Evolutionary conservation across 2,329 filamentous ascomycete species (phyloP), one percentile per base, ranked within the genome.

Genomic region (Xylaria hypoxylon): DNA sequence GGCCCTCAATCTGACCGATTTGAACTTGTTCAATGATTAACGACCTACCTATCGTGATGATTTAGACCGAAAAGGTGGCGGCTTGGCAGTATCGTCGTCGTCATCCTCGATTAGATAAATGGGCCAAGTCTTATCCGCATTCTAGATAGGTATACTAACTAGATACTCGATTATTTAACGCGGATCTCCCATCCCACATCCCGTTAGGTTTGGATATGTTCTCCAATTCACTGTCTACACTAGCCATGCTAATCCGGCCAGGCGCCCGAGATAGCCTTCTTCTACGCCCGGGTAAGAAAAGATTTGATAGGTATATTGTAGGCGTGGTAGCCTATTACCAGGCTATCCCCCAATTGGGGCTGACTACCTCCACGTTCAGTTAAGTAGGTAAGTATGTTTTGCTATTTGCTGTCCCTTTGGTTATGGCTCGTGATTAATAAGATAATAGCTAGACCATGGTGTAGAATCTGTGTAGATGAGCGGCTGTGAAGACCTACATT

Each of bases 21-120:
- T 2, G 11, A 48, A 22, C n/a, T 33, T 45, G 19, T 38, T 44
- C 5, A n/a, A n/a, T n/a, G n/a, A n/a, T 26, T 65, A 58, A 40
- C 40, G 64, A 66, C 64, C 64, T 66, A 66, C 64, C 59, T 66
- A 63, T 63, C 60, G 44, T 31, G 59, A 59, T 44, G 26, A 31
- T 50, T 44, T 63, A 31, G 33, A 22, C 55, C 59, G 64, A 57
- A 19, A 51, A 38, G 15, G 15, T 4, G 13, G 26, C 57, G 62
- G 59, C 40, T 58, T 58, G 44, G 50, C 42, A 52, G 5, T 62
- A 15, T 45, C 38, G 40, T 53, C 17, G 51, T 59, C 13, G 38
- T 53, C 17, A 44, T 44, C 31, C 35, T 58, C 42, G 24, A 50
- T 51, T 44, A 58, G 52, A 35, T 28, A 42, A 33, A 51, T 44